Conservation (phyloP, 345 rosid genomes). For the thale cress (Arabidopsis thaliana) region DNA sequence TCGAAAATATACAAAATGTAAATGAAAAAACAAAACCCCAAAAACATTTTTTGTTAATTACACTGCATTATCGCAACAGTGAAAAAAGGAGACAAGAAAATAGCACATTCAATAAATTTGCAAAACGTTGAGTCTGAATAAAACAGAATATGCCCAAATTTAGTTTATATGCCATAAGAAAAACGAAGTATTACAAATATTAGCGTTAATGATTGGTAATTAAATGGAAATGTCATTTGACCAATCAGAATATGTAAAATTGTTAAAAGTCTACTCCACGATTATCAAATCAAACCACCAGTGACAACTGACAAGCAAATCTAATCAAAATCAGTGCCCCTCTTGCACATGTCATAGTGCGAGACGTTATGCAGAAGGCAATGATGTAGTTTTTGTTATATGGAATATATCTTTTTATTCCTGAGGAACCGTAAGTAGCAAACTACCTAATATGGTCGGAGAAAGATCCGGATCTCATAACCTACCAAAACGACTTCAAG, state of each 20-base stretch:
- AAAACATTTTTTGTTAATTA: too few relatives aligned
- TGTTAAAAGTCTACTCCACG: not conserved
- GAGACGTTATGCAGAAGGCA: not conserved
- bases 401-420: not conserved
- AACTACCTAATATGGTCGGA: conserved; percentile 12
- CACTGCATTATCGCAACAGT: too few relatives aligned
- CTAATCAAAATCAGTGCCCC: not conserved
- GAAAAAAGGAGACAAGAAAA: too few relatives aligned
- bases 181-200: too few relatives aligned
- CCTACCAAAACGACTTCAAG: conserved; percentile 24
- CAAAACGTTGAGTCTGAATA: too few relatives aligned
- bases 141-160: too few relatives aligned
- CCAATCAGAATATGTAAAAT: not conserved
- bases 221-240: not conserved
- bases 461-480: conserved; percentile 51
- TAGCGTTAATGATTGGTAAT: not conserved
- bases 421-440: conserved; percentile 2
- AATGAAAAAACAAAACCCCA: too few relatives aligned
- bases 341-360: not conserved
- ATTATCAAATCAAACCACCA: not conserved
- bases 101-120: too few relatives aligned
- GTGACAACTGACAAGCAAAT: not conserved
- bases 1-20: too few relatives aligned
- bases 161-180: too few relatives aligned
- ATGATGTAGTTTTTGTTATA: not conserved